Percentiles rank a stretch among this genome's conserved stretches.
Conservation (phyloP, 2,329 filamentous ascomycete genomes). For the Pseudogymnoascus sp. region DNA sequence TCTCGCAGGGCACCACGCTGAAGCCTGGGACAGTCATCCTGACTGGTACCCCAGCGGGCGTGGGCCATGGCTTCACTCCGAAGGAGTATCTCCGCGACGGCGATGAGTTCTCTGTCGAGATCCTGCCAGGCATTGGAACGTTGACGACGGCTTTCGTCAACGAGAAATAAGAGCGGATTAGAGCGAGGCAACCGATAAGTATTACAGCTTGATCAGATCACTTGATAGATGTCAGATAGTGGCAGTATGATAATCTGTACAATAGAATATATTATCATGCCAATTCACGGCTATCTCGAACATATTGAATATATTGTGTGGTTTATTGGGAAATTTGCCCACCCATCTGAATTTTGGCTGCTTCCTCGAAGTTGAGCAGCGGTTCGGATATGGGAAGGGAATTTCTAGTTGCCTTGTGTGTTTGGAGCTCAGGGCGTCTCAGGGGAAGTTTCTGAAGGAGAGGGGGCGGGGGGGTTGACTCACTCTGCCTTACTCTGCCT, state of each 20-base stretch:
- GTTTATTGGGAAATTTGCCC: not conserved
- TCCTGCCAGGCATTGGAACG: constrained; percentile 41
- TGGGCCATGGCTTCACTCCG: constrained; percentile 25
- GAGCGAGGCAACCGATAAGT: not conserved
- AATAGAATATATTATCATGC: constrained; percentile 1
- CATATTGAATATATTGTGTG: not conserved
- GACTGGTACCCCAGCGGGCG: constrained; percentile 39
- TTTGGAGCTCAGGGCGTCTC: not conserved
- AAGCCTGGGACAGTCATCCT: constrained; percentile 38
- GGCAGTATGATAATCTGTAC: not conserved
- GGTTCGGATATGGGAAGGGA: not conserved
- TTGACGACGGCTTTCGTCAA: constrained; percentile 37
- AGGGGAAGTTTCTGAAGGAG: not conserved
- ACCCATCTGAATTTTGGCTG: not conserved
- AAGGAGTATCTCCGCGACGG: constrained; percentile 38
- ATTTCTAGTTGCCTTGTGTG: not conserved
- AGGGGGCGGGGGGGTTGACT: not conserved
- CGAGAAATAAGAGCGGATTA: constrained; percentile 18
- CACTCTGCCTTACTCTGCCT: not conserved
- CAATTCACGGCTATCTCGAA: not conserved
- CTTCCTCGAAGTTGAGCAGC: not conserved
- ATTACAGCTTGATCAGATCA: constrained; percentile 13
- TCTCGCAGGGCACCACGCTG: constrained; percentile 38
- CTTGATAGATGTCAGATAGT: not conserved
- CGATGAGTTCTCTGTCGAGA: constrained; percentile 41